Evolutionary conservation across 192 early-diverging fungal species (phyloP).

Genomic region (Paraglomus occultum): DNA sequence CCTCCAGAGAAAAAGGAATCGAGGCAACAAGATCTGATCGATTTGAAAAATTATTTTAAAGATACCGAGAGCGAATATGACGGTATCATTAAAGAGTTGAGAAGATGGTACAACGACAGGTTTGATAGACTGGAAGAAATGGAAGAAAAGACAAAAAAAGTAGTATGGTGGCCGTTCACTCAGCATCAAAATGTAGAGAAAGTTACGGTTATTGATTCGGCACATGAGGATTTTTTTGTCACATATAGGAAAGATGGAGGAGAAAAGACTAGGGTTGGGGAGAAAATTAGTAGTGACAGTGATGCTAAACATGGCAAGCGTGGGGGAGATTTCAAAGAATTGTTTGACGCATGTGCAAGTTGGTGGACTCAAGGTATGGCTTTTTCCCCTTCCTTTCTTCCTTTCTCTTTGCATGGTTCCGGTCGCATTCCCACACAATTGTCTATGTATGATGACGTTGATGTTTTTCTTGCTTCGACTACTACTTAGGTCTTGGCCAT

Average conservation of each 20-base stretch:
- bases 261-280: constrained; percentile 1
- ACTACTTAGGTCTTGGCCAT: constrained; percentile 55
- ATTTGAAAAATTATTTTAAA: constrained; percentile 61
- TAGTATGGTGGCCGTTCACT: constrained; percentile 83
- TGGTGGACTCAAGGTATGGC: constrained; percentile 75
- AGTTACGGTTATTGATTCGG: constrained; percentile 75
- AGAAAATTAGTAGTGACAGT: constrained; percentile 2
- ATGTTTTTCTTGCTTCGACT: too few species aligned
- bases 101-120: constrained; percentile 47
- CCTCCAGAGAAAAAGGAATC: constrained; percentile 44
- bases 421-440: too few species aligned
- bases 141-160: constrained; percentile 44
- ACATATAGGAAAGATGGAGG: constrained; percentile 44
- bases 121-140: constrained; percentile 58
- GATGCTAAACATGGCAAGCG: constrained; percentile 7
- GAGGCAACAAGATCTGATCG: constrained; percentile 44
- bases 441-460: too few species aligned
- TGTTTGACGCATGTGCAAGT: constrained; percentile 73
- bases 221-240: constrained; percentile 61
- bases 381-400: too few species aligned
- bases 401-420: too few species aligned
- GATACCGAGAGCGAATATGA: constrained; percentile 44
- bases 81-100: constrained; percentile 46
- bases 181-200: constrained; percentile 58
- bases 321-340: constrained; percentile 34